phyloP scores from a whole-genome alignment of 768 basidiomycete genomes.

The Scleroderma citrinum region DNA sequence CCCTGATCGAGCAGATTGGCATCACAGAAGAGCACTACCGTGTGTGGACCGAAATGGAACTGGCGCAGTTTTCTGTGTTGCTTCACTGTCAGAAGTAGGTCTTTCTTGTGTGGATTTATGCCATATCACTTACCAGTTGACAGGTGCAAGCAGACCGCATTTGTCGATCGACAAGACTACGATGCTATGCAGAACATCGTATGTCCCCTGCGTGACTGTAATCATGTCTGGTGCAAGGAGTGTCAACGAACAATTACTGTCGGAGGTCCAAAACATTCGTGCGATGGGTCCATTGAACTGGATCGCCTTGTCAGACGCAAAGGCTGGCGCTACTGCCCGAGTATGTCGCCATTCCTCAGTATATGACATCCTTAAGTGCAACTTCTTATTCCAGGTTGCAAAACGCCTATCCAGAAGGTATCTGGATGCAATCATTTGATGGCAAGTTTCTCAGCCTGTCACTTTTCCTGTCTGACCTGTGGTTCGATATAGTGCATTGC shows the following conservation, averaged over 20 bases:
- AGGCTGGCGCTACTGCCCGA: conserved; percentile 66
- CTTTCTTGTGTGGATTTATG: background rate
- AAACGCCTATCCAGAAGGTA: conserved; percentile 45
- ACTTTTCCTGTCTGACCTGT: background rate
- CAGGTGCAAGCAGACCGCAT: conserved; percentile 46
- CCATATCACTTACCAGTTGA: background rate
- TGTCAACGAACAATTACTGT: conserved; percentile 41
- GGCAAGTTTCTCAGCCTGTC: conserved; percentile 28
- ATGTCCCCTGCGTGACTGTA: conserved; percentile 46
- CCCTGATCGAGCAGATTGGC: conserved; percentile 39
- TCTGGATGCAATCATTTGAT: conserved; percentile 57
- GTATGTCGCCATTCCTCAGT: conserved; percentile 22
- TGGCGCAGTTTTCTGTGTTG: conserved; percentile 37
- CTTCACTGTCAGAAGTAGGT: conserved; percentile 47
- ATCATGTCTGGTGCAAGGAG: conserved; percentile 54
- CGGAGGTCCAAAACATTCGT: conserved; percentile 43
- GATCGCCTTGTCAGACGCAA: conserved; percentile 42
- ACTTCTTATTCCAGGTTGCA: conserved; percentile 30
- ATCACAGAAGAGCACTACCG: conserved; percentile 37
- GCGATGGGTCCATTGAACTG: conserved; percentile 53
- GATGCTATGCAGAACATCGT: conserved; percentile 33
- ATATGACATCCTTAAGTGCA: background rate
- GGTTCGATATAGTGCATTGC: conserved; percentile 38
- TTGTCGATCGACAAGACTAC: conserved; percentile 48
- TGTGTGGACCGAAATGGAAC: conserved; percentile 42